Evolutionary conservation across 140 eudicot genomes (phyloP).

Genomic region (Ambrosia hybrid): DNA sequence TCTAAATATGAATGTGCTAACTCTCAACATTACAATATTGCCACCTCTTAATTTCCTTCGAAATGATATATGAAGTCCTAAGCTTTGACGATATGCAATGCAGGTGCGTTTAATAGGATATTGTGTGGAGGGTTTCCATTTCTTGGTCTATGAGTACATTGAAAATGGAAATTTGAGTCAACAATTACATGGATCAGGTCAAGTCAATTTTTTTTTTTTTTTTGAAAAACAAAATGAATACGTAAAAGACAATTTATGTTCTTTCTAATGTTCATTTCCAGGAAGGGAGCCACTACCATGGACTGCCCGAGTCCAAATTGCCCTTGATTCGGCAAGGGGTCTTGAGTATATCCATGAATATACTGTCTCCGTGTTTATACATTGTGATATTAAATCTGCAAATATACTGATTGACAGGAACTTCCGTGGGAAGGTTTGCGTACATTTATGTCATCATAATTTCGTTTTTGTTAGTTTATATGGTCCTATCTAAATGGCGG

Average conservation of each 20-base stretch:
- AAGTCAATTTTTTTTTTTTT: too few relatives aligned
- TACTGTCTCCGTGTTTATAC: constrained; percentile 77
- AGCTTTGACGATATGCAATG: background rate
- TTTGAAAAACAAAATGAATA: too few relatives aligned
- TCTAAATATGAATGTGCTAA: too few relatives aligned
- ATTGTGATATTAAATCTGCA: constrained; percentile 91
- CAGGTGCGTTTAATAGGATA: constrained; percentile 16
- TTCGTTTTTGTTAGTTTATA: background rate
- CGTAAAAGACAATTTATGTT: background rate
- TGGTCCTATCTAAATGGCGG: background rate
- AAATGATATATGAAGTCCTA: background rate
- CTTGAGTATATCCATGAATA: constrained; percentile 95
- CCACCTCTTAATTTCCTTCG: background rate
- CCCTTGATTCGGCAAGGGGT: constrained; percentile 94
- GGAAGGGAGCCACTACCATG: background rate
- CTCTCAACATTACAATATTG: background rate
- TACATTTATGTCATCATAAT: background rate
- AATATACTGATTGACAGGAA: constrained; percentile 83
- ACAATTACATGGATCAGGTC: constrained; percentile 2
- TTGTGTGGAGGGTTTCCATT: background rate
- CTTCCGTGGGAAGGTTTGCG: constrained; percentile 75
- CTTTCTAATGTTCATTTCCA: constrained; percentile 1
- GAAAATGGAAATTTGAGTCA: constrained; percentile 16
- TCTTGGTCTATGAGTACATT: constrained; percentile 11
- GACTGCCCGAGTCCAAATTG: constrained; percentile 64